Percentiles rank a stretch among this genome's conserved stretches.
phyloP scores from a whole-genome alignment of 768 basidiomycete species.

The Suillus clintonianus region DNA sequence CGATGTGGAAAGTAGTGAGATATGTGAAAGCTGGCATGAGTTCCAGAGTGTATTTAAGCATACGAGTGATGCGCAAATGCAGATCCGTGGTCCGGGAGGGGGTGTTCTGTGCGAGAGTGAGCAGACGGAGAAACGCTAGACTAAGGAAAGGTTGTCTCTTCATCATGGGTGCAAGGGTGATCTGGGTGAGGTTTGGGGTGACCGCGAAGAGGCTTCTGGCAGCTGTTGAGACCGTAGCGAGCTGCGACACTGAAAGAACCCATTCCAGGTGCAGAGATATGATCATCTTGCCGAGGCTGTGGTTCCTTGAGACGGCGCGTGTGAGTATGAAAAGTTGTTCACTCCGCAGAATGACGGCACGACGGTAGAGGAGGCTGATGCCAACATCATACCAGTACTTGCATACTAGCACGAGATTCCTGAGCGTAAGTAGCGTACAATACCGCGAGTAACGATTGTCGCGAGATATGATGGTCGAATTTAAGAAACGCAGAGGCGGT shows the following conservation, averaged over 20 bases:
- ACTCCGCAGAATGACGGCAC: not conserved
- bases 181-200: not conserved
- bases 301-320: not conserved
- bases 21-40: not conserved
- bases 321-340: not conserved
- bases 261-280: not conserved
- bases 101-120: not conserved
- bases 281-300: not conserved
- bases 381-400: not conserved
- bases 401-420: not conserved
- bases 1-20: not conserved
- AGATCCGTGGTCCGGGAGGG: not conserved
- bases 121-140: not conserved
- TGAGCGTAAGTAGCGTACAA: not conserved
- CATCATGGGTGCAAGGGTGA: not conserved
- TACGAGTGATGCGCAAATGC: not conserved
- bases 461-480: not conserved
- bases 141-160: not conserved
- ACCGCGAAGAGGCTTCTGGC: not conserved
- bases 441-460: not conserved
- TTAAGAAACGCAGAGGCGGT: not conserved
- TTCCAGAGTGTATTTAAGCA: not conserved
- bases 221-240: not conserved
- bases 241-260: not conserved
- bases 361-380: not conserved